Evolutionary conservation across 306 rosid species (phyloP).

Genomic region (Glycyrrhiza uralensis): DNA sequence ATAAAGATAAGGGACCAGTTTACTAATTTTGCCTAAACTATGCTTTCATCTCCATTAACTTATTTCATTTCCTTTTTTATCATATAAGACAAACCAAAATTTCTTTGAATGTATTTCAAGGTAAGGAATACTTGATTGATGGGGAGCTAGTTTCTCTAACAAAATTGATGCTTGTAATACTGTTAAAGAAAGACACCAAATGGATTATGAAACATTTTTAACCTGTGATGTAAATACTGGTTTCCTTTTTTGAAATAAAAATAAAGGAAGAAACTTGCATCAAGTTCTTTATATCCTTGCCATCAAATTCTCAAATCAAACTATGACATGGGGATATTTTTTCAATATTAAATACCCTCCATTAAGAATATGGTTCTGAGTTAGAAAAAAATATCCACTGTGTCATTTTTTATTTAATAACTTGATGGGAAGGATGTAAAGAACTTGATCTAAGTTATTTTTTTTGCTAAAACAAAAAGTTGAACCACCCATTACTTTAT

Average conservation of each 20-base stretch:
- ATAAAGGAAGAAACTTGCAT: neutral
- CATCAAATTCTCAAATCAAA: neutral
- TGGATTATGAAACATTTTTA: slow-evolving; percentile 17
- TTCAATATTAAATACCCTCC: neutral
- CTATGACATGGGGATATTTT: neutral
- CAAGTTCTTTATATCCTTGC: neutral
- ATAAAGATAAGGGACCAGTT: too few relatives aligned
- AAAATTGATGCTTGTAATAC: neutral
- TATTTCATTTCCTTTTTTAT: slow-evolving; percentile 7
- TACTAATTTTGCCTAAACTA: too few relatives aligned
- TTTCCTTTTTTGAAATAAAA: neutral
- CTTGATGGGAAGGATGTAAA: neutral
- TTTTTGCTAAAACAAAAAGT: neutral
- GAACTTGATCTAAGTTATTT: neutral
- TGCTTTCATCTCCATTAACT: neutral
- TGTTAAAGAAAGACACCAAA: neutral
- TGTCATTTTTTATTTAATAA: neutral
- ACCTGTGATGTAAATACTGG: neutral
- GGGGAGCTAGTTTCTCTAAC: slow-evolving; percentile 7
- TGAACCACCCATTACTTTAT: neutral
- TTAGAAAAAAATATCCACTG: neutral
- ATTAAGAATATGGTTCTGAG: neutral
- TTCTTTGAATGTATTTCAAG: neutral
- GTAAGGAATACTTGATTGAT: slow-evolving; percentile 6
- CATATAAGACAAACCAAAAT: neutral